phyloP scores from a whole-genome alignment of 257 asterid species.

The Linderniella brevidens region DNA sequence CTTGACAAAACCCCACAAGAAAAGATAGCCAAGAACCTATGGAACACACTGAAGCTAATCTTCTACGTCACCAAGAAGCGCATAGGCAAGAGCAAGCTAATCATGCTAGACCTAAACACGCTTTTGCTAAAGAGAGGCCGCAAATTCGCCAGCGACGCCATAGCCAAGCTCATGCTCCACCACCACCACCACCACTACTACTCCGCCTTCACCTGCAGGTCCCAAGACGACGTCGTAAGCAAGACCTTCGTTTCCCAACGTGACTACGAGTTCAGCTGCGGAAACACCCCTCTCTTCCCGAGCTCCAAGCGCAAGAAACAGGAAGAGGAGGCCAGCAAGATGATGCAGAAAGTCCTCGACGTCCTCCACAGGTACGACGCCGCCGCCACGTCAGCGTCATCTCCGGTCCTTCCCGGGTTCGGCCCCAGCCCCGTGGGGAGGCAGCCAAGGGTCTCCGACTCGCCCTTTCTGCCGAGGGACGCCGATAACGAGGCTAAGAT shows the following conservation, averaged over 20 bases:
- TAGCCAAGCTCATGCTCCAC: slow-evolving; percentile 12
- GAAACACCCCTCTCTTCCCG: slow-evolving; percentile 19
- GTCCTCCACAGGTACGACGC: slow-evolving; percentile 3
- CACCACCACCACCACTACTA: slow-evolving; percentile 10
- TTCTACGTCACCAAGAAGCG: slow-evolving; percentile 15
- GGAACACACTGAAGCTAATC: slow-evolving; percentile 16
- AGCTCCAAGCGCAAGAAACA: too few relatives aligned
- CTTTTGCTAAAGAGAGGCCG: slow-evolving; percentile 14
- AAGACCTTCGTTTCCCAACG: slow-evolving; percentile 21
- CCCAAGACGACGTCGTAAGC: slow-evolving; percentile 11
- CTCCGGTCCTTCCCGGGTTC: slow-evolving; percentile 8
- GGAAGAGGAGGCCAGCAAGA: too few relatives aligned
- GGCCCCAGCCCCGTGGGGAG: slow-evolving; percentile 5
- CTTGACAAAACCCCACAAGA: slow-evolving; percentile 11
- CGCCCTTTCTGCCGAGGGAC: slow-evolving; percentile 11
- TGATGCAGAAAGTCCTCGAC: not conserved
- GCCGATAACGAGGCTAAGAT: slow-evolving; percentile 5
- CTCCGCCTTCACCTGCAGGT: slow-evolving; percentile 21
- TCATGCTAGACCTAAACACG: slow-evolving; percentile 10
- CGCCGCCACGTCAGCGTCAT: slow-evolving; percentile 4
- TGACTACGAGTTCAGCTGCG: slow-evolving; percentile 37
- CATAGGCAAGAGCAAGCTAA: slow-evolving; percentile 13
- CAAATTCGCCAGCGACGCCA: slow-evolving; percentile 9
- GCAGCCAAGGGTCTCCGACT: slow-evolving; percentile 13
- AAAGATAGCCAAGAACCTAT: slow-evolving; percentile 13